A percentile compares a stretch with the other conserved stretches of the same genome.
Evolutionary conservation across 2,329 filamentous ascomycete genomes (phyloP).

Genomic region (Pseudogymnoascus pannorum): DNA sequence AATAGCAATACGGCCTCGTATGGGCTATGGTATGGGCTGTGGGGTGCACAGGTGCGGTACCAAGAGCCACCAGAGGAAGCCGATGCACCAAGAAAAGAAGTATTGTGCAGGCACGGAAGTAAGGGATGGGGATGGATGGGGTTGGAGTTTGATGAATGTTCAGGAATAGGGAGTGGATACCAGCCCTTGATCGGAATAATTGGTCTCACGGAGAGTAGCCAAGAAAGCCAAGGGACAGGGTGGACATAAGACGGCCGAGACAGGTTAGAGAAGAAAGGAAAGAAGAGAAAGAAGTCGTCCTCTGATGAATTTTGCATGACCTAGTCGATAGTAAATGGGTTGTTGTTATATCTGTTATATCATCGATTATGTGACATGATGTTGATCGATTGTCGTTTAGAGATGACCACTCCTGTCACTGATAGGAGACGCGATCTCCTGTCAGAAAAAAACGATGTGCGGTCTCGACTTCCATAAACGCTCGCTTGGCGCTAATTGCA

Average conservation of each 20-base stretch:
- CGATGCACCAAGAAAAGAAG: neutral
- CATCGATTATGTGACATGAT: neutral
- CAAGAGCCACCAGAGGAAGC: neutral
- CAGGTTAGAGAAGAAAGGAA: neutral
- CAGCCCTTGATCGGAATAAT: neutral
- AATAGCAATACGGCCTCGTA: slow-evolving; percentile 1
- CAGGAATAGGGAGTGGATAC: neutral
- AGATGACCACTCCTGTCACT: neutral
- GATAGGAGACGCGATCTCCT: neutral
- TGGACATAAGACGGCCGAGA: neutral
- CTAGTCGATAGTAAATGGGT: neutral
- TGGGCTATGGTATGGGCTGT: no score
- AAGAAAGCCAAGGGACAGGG: slow-evolving; percentile 1
- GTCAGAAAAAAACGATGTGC: neutral
- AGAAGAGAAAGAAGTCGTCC: neutral
- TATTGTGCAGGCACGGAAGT: neutral
- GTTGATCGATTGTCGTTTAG: neutral
- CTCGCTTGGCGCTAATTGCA: slow-evolving; percentile 4
- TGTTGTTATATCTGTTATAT: neutral
- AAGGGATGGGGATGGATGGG: slow-evolving; percentile 5
- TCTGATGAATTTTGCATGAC: neutral
- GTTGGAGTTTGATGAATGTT: neutral
- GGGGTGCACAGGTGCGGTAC: neutral
- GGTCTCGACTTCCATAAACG: slow-evolving; percentile 2
- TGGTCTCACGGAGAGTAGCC: neutral